Base-by-base conservation (phyloP, 768 basidiomycete species). In the Hygrophorus pudorinus region DNA sequence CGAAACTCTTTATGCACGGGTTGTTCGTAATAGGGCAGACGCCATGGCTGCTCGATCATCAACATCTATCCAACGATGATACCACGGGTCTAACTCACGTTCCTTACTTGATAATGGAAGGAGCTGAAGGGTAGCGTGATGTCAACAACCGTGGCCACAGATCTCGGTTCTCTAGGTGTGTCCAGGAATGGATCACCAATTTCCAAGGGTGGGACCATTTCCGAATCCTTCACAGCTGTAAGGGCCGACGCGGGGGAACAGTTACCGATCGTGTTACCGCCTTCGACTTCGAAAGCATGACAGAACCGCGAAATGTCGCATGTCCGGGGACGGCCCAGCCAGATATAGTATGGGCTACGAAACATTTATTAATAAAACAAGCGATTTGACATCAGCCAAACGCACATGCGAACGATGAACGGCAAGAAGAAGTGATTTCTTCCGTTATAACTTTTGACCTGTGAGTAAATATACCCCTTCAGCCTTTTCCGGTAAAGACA, bases 381-480 rank as follows among this genome's bases (percentile, higher is more conserved):
- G n/a, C 20, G 3, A 47, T 39, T 16, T 35, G 31, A 16, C 11
- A 20, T 30, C 16, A 30, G 40, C 12, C 38, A 35, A 8, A 34
- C 54, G 13, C 35, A 76, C 70, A 85, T 84, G 55, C 77, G 63
- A 38, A 83, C 71, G 50, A 83, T 68, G 59, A 75, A 71, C 0
- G 82, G 79, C n/a, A 81, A 52, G 42, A 86, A 61, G 55, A 82
- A 80, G 38, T 67, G 68, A 63, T 86, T 86, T 39, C 85, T 72
- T 8, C 74, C 84, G 52, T 86, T 87, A 64, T 76, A 81, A 28
- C 67, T 72, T 57, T 82, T 85, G 53, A 76, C 63, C 71, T 73
- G 42, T 4, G 33, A 11, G 49, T n/a, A 28, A 46, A 17, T 34
- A 31, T 16, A 2, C 32, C 47, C 16, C 18, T 18, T 24, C 24